phyloP scores from a whole-genome alignment of 371 early-diverging fungal genomes.

The Saksenaea vasiformis region DNA sequence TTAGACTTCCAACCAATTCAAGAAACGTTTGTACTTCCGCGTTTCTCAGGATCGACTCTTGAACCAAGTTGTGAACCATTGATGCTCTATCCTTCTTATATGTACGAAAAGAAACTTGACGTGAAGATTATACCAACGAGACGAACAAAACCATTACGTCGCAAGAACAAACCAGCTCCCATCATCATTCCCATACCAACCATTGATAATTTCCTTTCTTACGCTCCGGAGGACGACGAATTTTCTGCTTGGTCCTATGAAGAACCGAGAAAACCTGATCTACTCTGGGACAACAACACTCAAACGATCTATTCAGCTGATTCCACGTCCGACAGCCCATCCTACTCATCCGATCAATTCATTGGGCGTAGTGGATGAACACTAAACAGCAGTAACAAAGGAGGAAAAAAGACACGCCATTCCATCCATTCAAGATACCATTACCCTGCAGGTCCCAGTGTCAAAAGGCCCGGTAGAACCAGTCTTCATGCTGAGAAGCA shows the following conservation, averaged over 20 bases:
- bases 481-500: too few species aligned
- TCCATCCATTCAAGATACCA: too few species aligned
- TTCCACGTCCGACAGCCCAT: neutral
- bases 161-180: conserved; percentile 18
- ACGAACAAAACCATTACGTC: conserved; percentile 15
- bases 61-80: conserved; percentile 24
- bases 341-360: neutral
- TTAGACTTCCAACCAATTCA: neutral
- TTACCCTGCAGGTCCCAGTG: too few species aligned
- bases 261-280: conserved; percentile 10
- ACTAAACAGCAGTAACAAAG: too few species aligned
- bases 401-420: too few species aligned
- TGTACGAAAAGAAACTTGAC: conserved; percentile 11
- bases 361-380: neutral
- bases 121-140: conserved; percentile 1
- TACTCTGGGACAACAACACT: conserved; percentile 17
- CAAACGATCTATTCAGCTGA: conserved; percentile 11
- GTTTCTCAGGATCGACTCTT: conserved; percentile 26
- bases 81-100: conserved; percentile 19
- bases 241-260: conserved; percentile 26
- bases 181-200: conserved; percentile 15
- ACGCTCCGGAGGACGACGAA: conserved; percentile 8
- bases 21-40: conserved; percentile 11
- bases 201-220: conserved; percentile 6
- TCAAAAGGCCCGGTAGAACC: too few species aligned